A percentile compares a stretch with the other conserved stretches of the same genome.
phyloP scores from a whole-genome alignment of 2,329 filamentous ascomycete species.

The Talaromyces marneffei region DNA sequence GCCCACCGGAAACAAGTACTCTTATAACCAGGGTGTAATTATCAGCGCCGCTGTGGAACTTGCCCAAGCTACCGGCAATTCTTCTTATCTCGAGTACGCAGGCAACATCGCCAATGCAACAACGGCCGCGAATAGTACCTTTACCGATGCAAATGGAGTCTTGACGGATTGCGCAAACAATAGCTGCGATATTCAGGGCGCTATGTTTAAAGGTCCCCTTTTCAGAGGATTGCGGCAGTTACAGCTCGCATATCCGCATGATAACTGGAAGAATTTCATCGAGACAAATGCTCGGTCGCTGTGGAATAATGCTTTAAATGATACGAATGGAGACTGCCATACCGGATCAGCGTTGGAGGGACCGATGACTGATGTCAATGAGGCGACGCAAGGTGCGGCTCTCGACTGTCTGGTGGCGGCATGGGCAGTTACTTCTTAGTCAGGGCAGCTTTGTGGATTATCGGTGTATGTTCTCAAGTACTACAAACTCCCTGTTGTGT shows the following conservation, averaged over 20 bases:
- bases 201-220: not conserved
- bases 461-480: too few relatives aligned
- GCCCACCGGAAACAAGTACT: not conserved
- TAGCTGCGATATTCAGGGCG: not conserved
- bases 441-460: not conserved
- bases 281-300: not conserved
- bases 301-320: not conserved
- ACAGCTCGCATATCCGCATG: not conserved
- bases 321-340: not conserved
- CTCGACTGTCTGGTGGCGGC: slow-evolving; percentile 2
- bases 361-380: not conserved
- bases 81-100: not conserved
- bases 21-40: not conserved
- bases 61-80: not conserved
- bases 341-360: not conserved
- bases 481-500: too few relatives aligned
- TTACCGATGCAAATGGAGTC: not conserved
- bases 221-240: not conserved
- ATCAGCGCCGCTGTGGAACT: not conserved
- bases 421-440: slow-evolving; percentile 1
- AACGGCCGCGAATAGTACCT: not conserved
- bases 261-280: slow-evolving; percentile 1
- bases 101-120: not conserved
- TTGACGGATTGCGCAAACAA: not conserved
- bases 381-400: not conserved